A percentile compares a stretch with the other conserved stretches of the same genome.
phyloP scores from a whole-genome alignment of 768 basidiomycete genomes.

The Suillus brevipes region DNA sequence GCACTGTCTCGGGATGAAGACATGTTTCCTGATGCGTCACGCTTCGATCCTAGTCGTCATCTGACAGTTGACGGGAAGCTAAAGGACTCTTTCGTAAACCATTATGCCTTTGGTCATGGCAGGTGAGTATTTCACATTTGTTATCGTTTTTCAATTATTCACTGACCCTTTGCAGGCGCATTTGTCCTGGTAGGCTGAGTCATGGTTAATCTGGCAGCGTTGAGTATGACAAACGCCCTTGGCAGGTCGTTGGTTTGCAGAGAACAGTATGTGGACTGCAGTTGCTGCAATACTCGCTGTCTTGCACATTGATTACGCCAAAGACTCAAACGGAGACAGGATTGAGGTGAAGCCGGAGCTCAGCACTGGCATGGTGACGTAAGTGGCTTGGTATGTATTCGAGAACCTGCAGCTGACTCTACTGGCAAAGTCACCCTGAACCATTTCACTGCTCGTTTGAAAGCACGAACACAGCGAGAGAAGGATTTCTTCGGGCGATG shows the following conservation, averaged over 20 bases:
- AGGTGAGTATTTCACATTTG: neutral
- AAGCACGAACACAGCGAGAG: neutral
- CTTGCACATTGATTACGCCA: neutral
- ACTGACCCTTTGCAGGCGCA: neutral
- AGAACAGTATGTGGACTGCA: neutral
- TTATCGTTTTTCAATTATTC: neutral
- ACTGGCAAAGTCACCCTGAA: neutral
- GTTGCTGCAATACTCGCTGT: neutral
- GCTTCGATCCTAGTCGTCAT: slow-evolving; percentile 3
- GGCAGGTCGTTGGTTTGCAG: slow-evolving; percentile 8
- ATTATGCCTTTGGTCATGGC: slow-evolving; percentile 1
- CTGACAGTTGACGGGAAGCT: slow-evolving; percentile 1
- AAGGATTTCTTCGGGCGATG: neutral
- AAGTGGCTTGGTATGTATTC: neutral
- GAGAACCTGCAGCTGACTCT: neutral
- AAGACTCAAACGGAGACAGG: neutral
- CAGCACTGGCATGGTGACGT: neutral
- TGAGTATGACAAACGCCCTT: neutral
- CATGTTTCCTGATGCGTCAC: neutral
- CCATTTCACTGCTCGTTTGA: neutral
- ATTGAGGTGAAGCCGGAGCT: neutral
- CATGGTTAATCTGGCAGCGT: neutral
- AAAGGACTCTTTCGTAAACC: neutral
- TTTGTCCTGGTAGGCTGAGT: neutral
- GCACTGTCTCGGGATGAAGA: slow-evolving; percentile 7